Evolutionary conservation across 2,329 filamentous ascomycete genomes (phyloP).

Genomic region (Aspergillus clavatus): DNA sequence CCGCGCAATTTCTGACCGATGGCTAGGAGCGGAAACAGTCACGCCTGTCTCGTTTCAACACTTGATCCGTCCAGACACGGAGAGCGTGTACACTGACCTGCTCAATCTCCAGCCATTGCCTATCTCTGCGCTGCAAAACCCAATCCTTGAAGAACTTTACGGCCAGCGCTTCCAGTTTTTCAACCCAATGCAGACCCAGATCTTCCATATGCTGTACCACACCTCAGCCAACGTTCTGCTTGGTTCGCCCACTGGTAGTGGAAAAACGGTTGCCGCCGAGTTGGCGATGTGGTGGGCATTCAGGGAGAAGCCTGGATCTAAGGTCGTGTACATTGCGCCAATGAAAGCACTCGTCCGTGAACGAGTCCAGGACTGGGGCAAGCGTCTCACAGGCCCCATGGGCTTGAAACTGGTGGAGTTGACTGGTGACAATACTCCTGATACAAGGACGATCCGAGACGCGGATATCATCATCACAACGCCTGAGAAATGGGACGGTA

Average conservation of each 20-base stretch:
- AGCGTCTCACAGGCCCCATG: conserved; percentile 73
- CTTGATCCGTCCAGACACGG: conserved; percentile 91
- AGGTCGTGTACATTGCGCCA: conserved; percentile 97
- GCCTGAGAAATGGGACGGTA: conserved; percentile 99
- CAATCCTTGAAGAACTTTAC: conserved; percentile 82
- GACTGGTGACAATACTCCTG: conserved; percentile 96
- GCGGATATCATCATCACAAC: conserved; percentile 98
- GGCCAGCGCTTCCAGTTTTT: conserved; percentile 87
- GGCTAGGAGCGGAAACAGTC: conserved; percentile 94
- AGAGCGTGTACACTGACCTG: conserved; percentile 93
- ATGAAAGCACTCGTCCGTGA: conserved; percentile 99
- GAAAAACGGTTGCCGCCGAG: conserved; percentile 94
- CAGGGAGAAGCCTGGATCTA: conserved; percentile 85
- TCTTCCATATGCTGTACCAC: conserved; percentile 95
- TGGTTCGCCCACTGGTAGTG: conserved; percentile 92
- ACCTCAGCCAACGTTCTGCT: conserved; percentile 87
- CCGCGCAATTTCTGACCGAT: conserved; percentile 86
- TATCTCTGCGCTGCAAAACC: conserved; percentile 80
- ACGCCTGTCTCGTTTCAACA: conserved; percentile 96
- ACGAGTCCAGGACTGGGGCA: conserved; percentile 90
- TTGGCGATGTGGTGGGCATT: conserved; percentile 99
- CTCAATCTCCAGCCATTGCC: conserved; percentile 87
- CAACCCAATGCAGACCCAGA: conserved; percentile 99
- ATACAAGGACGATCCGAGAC: conserved; percentile 89
- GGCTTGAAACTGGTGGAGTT: conserved; percentile 89